Base-by-base conservation (phyloP, 208 protist species). In the Trypanosoma caninum region DNA sequence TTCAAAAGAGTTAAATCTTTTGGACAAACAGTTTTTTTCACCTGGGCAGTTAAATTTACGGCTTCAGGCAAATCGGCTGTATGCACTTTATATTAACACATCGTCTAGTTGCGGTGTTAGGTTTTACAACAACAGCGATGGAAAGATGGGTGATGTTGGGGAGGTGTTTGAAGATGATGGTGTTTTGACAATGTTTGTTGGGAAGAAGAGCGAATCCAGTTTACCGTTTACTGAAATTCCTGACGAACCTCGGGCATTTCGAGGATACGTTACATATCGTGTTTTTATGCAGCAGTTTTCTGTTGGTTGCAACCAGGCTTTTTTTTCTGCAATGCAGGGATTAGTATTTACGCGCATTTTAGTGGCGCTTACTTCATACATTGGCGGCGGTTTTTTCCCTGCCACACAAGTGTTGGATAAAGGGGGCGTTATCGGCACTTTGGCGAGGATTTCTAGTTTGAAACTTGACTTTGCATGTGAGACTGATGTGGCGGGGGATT, bases 31-130 rank as follows among this genome's bases (percentile, higher is more conserved):
- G 59, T 64, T 64, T 8, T 96, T 90, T 69, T 89, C 82, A 25
- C 62, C 76, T 1, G 82, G 87, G 3, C 66, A 63, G 14, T 50
- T 93, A 42, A 82, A 76, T 61, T 55, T 93, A 35, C 75, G 74
- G 45, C 85, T 96, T 74, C 69, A 74, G 10, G 87, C 87, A 23
- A 75, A 86, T 53, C 78, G 80, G 20, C 45, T 78, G n/a, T 96
- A 94, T 69, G 72, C 90, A 23, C 67, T 96, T 31, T 96, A 84
- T 68, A 79, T 96, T 52, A 93, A 94, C 72, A 96, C 87, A 0
- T 78, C 87, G 10, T 89, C 82, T 27, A 91, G 80, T 60, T 93
- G 84, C 42, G 86, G 86, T 6, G 81, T 96, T 27, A 78, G 85
- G 16, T 95, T 93, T 70, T 95, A 87, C 72, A 92, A 91, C 75